Evolutionary conservation across 352 stramenopile species (phyloP).

Genomic region (Phytopythium oedochilum): DNA sequence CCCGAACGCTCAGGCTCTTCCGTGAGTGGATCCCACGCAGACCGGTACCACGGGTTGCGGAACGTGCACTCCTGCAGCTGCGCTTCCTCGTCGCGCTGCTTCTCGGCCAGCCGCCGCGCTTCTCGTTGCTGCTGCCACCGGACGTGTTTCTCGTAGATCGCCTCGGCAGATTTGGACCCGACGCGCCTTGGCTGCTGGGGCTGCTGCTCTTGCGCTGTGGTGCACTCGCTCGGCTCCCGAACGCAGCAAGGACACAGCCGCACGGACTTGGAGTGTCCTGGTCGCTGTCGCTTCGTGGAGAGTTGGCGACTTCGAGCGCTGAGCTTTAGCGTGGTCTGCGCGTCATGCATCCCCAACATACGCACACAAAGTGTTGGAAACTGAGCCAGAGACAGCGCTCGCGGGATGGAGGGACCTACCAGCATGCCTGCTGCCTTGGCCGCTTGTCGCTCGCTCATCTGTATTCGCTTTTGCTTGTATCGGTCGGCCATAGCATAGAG

Average conservation of each 20-base stretch:
- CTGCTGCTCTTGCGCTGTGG: background rate
- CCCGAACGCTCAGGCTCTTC: no score
- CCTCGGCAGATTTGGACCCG: slow-evolving; percentile 18
- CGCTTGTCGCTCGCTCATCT: slow-evolving; percentile 24
- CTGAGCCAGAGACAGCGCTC: background rate
- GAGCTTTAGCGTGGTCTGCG: slow-evolving; percentile 40
- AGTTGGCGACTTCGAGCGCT: slow-evolving; percentile 41
- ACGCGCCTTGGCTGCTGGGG: slow-evolving; percentile 10
- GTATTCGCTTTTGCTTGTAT: slow-evolving; percentile 39
- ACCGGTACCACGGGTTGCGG: slow-evolving; percentile 47
- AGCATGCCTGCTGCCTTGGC: slow-evolving; percentile 23
- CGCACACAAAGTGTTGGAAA: background rate
- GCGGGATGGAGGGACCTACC: slow-evolving; percentile 14
- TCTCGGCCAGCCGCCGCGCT: slow-evolving; percentile 21
- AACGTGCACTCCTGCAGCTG: slow-evolving; percentile 42
- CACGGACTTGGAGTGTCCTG: background rate
- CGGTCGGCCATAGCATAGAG: slow-evolving; percentile 29
- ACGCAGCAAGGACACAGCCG: slow-evolving; percentile 24
- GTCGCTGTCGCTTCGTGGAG: slow-evolving; percentile 15
- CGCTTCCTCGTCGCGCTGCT: slow-evolving; percentile 28
- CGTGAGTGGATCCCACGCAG: slow-evolving; percentile 27
- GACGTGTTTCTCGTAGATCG: slow-evolving; percentile 57
- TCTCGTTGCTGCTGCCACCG: slow-evolving; percentile 57
- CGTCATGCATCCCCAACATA: background rate
- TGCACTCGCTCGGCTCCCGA: background rate